Conservation (phyloP, 225 moss, liverwort and hornwort genomes). For the Marchantia polymorpha region DNA sequence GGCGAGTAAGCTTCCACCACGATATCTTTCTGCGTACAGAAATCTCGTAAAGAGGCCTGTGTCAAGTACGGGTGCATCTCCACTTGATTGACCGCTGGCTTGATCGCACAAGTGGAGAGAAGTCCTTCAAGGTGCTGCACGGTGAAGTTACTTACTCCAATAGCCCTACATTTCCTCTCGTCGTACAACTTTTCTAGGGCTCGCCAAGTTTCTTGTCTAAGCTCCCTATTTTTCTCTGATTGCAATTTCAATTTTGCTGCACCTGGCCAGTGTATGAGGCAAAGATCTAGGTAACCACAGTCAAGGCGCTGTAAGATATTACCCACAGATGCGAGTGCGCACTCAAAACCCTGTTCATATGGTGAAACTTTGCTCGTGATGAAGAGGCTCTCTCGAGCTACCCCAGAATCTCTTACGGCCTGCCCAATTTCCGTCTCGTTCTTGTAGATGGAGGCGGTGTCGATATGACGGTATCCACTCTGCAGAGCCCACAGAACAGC, state of each 20-base stretch:
- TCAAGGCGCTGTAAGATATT: slow-evolving; percentile 68
- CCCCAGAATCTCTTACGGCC: slow-evolving; percentile 58
- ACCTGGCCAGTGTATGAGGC: slow-evolving; percentile 95
- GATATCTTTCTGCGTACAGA: slow-evolving; percentile 50
- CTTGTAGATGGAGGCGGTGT: slow-evolving; percentile 86
- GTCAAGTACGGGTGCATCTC: slow-evolving; percentile 83
- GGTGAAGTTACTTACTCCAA: slow-evolving; percentile 88
- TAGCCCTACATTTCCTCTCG: slow-evolving; percentile 68
- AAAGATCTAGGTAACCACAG: slow-evolving; percentile 69
- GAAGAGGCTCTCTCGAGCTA: slow-evolving; percentile 59
- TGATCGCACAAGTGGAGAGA: slow-evolving; percentile 52
- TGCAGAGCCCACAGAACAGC: slow-evolving; percentile 76
- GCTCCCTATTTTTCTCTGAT: slow-evolving; percentile 53
- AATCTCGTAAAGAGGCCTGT: slow-evolving; percentile 53
- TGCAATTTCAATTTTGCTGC: slow-evolving; percentile 64
- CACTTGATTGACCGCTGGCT: slow-evolving; percentile 89
- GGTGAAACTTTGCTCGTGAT: slow-evolving; percentile 90
- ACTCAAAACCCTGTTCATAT: slow-evolving; percentile 74
- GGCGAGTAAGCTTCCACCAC: slow-evolving; percentile 84
- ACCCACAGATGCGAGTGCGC: slow-evolving; percentile 50
- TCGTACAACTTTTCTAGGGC: slow-evolving; percentile 70
- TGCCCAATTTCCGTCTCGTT: slow-evolving; percentile 83
- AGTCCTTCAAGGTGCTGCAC: slow-evolving; percentile 63
- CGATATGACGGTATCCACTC: slow-evolving; percentile 66
- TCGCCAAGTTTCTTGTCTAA: slow-evolving; percentile 74